Percentiles rank a stretch among this genome's conserved stretches.
phyloP scores from a whole-genome alignment of 2,329 filamentous ascomycete genomes.

The Fusarium irregulare region DNA sequence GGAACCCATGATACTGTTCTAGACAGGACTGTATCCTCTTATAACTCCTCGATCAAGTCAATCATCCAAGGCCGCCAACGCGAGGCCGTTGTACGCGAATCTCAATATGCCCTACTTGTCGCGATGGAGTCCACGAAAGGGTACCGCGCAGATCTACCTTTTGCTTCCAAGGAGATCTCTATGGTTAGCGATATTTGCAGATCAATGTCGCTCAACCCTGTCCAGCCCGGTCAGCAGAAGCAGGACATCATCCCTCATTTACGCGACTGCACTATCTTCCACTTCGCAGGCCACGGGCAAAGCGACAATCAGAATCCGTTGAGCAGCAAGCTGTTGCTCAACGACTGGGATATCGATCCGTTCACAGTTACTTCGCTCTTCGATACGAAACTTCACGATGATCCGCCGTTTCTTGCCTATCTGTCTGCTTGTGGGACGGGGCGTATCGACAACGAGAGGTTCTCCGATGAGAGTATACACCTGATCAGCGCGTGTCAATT shows the following conservation, averaged over 20 bases:
- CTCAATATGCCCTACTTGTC: background rate
- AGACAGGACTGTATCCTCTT: constrained; percentile 6
- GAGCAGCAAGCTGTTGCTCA: background rate
- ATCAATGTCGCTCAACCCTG: background rate
- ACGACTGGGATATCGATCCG: background rate
- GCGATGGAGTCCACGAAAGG: background rate
- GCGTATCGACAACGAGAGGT: background rate
- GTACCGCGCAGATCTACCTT: background rate
- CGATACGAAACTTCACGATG: background rate
- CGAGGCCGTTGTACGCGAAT: background rate
- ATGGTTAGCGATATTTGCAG: background rate
- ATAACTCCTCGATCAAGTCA: background rate
- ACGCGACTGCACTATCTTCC: background rate
- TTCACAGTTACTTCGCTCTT: background rate
- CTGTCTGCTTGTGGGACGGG: background rate
- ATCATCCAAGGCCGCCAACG: background rate
- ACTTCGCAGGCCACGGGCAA: constrained; percentile 2
- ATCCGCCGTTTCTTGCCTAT: background rate
- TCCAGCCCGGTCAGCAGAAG: background rate
- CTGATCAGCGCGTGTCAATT: constrained; percentile 6
- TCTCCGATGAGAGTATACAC: constrained; percentile 6
- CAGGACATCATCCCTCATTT: background rate
- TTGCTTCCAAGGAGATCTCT: background rate
- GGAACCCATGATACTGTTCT: background rate
- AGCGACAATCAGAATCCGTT: background rate